Conservation (phyloP, 176 grass and related monocot species). For the Zoysia pacifica region DNA sequence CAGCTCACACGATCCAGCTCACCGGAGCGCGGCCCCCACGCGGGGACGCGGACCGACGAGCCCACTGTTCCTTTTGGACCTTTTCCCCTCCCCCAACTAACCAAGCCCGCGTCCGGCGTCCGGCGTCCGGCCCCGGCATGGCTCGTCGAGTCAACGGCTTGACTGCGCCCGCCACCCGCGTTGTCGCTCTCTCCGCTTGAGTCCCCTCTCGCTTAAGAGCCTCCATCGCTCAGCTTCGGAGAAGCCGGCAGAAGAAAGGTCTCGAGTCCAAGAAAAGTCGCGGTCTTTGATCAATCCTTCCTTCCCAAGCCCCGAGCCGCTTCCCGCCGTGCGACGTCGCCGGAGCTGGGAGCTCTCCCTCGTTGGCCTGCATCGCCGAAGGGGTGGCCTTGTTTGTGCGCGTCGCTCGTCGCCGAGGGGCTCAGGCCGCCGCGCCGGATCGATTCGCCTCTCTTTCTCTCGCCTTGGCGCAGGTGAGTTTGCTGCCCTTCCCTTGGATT, state of each 20-base stretch:
- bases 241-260: not conserved
- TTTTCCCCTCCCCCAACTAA: no score
- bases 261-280: not conserved
- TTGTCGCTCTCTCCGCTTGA: not conserved
- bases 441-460: not conserved
- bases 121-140: not conserved
- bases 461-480: slow-evolving; percentile 16
- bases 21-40: no score
- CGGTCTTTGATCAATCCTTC: not conserved
- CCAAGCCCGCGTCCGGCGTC: no score
- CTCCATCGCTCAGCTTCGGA: not conserved
- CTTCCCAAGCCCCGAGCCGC: not conserved
- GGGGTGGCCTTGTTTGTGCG: not conserved
- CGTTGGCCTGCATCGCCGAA: not conserved
- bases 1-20: no score
- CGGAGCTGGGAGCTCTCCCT: not conserved
- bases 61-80: no score
- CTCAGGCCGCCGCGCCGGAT: not conserved
- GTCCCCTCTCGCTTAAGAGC: no score
- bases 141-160: slow-evolving; percentile 18
- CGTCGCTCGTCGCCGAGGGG: not conserved
- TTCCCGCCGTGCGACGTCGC: not conserved
- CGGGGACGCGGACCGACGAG: no score
- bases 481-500: not conserved
- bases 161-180: not conserved